Conservation (phyloP, 192 early-diverging fungal genomes). For the Umbelopsis vinacea region DNA sequence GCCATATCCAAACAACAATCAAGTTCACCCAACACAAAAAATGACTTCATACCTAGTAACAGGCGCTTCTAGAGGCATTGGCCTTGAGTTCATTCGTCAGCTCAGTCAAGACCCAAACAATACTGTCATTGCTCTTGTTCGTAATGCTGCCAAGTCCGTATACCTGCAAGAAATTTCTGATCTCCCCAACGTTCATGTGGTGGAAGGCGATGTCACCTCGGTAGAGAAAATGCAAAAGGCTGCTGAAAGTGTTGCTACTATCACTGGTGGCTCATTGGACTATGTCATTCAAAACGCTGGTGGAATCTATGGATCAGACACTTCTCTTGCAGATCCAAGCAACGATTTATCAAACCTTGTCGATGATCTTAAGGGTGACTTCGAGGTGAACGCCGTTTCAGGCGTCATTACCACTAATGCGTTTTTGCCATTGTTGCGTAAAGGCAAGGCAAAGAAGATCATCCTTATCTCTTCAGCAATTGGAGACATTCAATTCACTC, state of each 20-base stretch:
- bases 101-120: background rate
- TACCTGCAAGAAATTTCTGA: background rate
- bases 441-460: constrained; percentile 23
- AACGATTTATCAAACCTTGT: background rate
- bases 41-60: constrained; percentile 28
- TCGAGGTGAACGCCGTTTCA: constrained; percentile 27
- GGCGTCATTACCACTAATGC: constrained; percentile 7
- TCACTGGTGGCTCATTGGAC: constrained; percentile 17
- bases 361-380: constrained; percentile 18
- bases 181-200: background rate
- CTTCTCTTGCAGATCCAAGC: background rate
- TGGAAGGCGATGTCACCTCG: constrained; percentile 8
- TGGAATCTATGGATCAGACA: background rate
- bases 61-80: constrained; percentile 35
- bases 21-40: background rate
- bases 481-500: constrained; percentile 13
- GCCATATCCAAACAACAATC: background rate
- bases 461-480: constrained; percentile 34
- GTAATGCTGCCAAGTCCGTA: background rate
- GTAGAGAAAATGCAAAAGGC: background rate
- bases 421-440: constrained; percentile 23
- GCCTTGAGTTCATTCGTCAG: constrained; percentile 38
- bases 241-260: background rate
- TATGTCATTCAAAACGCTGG: background rate
- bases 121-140: constrained; percentile 1